phyloP scores from a whole-genome alignment of 2,329 filamentous ascomycete species.

The Trichoderma sp. region DNA sequence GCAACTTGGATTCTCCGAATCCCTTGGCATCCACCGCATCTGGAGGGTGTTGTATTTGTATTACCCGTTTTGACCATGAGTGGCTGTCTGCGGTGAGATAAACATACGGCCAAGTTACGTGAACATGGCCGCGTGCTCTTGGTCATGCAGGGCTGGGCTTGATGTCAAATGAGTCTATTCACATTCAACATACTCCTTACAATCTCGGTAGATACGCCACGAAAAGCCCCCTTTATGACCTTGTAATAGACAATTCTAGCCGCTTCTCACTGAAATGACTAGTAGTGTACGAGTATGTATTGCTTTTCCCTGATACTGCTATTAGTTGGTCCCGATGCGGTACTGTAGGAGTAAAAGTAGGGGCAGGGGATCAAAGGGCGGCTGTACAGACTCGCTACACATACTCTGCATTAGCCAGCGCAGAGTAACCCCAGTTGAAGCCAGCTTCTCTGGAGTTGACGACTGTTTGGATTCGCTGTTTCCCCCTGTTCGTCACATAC shows the following conservation, averaged over 20 bases:
- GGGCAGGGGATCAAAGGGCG: background rate
- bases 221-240: background rate
- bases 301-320: background rate
- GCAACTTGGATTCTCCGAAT: background rate
- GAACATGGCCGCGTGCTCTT: background rate
- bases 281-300: background rate
- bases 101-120: background rate
- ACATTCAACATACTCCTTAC: background rate
- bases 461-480: background rate
- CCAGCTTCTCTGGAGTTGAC: background rate
- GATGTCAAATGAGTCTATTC: background rate
- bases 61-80: background rate
- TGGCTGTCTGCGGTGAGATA: background rate
- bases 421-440: background rate
- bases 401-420: constrained; percentile 6
- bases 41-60: background rate
- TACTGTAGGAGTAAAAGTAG: background rate
- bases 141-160: background rate
- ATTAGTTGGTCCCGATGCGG: background rate
- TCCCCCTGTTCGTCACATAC: background rate
- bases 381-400: background rate
- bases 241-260: background rate
- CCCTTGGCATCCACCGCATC: background rate
- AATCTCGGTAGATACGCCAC: constrained; percentile 9
- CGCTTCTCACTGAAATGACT: background rate